These are phyloP conservation scores for Fusarium haematococcum DNA, from an alignment of 2,329 filamentous ascomycete genomes.

Conservation along the genomic window DNA sequence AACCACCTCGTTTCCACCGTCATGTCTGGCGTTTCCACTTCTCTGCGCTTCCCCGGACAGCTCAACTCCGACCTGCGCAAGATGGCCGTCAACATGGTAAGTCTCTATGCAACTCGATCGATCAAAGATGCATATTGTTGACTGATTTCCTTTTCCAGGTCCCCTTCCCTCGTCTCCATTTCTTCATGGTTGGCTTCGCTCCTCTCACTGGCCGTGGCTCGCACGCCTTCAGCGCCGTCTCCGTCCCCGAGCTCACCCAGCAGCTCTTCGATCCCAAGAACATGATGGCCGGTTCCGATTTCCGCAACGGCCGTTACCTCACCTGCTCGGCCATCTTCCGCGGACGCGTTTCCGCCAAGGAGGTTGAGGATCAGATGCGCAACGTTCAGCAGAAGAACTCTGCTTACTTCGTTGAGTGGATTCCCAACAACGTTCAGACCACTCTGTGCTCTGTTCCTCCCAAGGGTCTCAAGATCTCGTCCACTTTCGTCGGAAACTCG, in stretches of 20 bases:
- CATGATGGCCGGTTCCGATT: slow-evolving; percentile 1
- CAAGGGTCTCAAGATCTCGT: background rate
- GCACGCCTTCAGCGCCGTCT: background rate
- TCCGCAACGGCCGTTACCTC: background rate
- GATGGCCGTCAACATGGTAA: background rate
- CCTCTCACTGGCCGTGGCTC: background rate
- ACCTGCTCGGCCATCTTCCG: background rate
- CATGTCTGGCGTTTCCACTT: background rate
- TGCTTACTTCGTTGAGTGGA: background rate
- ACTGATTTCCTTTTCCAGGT: background rate
- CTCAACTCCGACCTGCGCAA: background rate
- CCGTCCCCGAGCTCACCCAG: background rate
- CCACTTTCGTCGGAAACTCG: background rate
- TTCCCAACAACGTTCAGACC: slow-evolving; percentile 1
- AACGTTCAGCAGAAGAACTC: slow-evolving; percentile 3
- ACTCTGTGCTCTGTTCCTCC: background rate
- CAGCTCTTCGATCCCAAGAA: slow-evolving; percentile 1
- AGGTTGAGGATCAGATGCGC: background rate
- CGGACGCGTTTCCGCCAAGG: background rate
- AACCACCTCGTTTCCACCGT: slow-evolving; percentile 1
- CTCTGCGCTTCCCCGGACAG: background rate
- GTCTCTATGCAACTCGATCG: background rate
- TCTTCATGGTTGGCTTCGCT: background rate
- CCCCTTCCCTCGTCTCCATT: background rate
- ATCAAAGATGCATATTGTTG: background rate